A percentile compares a stretch with the other conserved stretches of the same genome.
These are phyloP conservation scores for Hypoxylon sp. DNA, from an alignment of 2,329 filamentous ascomycete genomes.

Conservation along the genomic window DNA sequence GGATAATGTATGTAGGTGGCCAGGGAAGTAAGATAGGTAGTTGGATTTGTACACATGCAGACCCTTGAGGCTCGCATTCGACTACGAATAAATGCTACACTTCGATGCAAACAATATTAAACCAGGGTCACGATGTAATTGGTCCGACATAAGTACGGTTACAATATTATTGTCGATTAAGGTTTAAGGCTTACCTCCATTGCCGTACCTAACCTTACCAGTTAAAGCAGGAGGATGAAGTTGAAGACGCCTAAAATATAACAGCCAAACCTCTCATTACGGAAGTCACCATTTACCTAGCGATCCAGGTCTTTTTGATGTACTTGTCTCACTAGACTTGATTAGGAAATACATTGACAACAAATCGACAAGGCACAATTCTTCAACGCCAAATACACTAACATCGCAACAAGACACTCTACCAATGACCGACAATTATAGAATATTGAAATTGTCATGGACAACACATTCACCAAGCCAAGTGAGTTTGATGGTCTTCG, in stretches of 20 bases:
- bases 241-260: not conserved
- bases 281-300: not conserved
- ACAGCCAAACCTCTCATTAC: not conserved
- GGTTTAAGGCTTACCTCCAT: constrained; percentile 7
- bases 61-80: constrained; percentile 18
- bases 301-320: not conserved
- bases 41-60: not conserved
- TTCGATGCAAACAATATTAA: constrained; percentile 3
- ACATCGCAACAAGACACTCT: not conserved
- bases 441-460: not conserved
- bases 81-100: constrained; percentile 6
- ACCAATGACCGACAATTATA: not conserved
- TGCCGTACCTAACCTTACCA: constrained; percentile 1
- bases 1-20: not conserved
- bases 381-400: not conserved
- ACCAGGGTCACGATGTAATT: not conserved
- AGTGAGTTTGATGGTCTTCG: not conserved
- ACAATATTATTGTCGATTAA: not conserved
- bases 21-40: not conserved
- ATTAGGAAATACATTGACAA: not conserved
- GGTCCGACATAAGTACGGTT: not conserved
- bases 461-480: not conserved
- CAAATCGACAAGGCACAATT: not conserved
- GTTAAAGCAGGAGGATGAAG: constrained; percentile 5
- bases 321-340: not conserved